These are phyloP conservation scores for Candida silvicultrix DNA, from an alignment of 805 yeast genomes.

Conservation along the genomic window DNA sequence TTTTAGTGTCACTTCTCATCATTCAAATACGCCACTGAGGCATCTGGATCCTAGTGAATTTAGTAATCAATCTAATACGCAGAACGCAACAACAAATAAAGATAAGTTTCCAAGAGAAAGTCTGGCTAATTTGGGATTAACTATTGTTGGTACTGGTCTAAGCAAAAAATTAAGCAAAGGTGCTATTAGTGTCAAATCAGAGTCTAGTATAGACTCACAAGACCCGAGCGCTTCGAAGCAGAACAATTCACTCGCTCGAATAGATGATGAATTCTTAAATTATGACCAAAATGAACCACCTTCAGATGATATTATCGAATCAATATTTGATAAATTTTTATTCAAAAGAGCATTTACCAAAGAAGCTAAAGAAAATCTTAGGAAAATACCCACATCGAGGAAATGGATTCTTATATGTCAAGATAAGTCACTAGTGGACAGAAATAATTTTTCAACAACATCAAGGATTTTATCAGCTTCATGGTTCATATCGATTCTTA, in stretches of 20 bases:
- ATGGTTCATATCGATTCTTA: slow-evolving; percentile 16
- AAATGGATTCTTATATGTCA: slow-evolving; percentile 24
- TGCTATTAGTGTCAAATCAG: not conserved
- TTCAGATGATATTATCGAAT: slow-evolving; percentile 17
- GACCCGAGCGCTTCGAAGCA: not conserved
- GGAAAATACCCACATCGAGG: slow-evolving; percentile 10
- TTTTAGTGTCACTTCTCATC: not conserved
- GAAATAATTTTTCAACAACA: not conserved
- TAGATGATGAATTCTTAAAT: slow-evolving; percentile 19
- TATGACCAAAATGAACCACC: slow-evolving; percentile 24
- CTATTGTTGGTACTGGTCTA: slow-evolving; percentile 19
- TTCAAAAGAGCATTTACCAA: slow-evolving; percentile 15
- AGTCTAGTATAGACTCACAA: not conserved
- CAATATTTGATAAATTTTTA: slow-evolving; percentile 13
- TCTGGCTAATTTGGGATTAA: slow-evolving; percentile 16
- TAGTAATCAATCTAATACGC: not conserved
- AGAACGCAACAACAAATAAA: not conserved
- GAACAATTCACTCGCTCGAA: not conserved
- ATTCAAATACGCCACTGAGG: not conserved
- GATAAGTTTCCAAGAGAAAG: not conserved
- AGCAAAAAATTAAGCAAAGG: not conserved
- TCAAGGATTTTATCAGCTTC: slow-evolving; percentile 14
- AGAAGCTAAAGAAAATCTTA: slow-evolving; percentile 16
- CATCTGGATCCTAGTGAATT: not conserved
- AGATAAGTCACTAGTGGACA: slow-evolving; percentile 8